phyloP scores from a whole-genome alignment of 2,329 filamentous ascomycete genomes.

The Bipolaris cookei region DNA sequence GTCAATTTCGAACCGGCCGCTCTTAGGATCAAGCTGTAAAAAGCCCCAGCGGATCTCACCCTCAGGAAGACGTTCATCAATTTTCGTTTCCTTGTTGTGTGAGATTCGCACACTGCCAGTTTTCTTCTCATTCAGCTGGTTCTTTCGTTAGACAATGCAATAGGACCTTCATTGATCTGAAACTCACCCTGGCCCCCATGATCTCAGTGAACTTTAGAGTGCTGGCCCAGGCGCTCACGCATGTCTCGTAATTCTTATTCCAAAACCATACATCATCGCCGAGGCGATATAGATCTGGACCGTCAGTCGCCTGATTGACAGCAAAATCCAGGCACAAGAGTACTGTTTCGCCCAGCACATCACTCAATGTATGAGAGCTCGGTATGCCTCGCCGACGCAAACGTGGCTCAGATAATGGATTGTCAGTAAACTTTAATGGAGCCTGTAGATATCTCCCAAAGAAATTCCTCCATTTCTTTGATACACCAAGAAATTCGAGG shows the following conservation, averaged over 20 bases:
- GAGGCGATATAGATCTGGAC: slow-evolving; percentile 54
- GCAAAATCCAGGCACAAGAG: slow-evolving; percentile 57
- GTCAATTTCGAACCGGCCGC: slow-evolving; percentile 43
- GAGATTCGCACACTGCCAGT: slow-evolving; percentile 52
- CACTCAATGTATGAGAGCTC: slow-evolving; percentile 55
- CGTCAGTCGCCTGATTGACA: slow-evolving; percentile 52
- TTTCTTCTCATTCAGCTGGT: slow-evolving; percentile 50
- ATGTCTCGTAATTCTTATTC: slow-evolving; percentile 52
- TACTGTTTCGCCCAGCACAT: slow-evolving; percentile 57
- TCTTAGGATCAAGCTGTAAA: slow-evolving; percentile 34
- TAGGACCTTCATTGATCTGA: not conserved
- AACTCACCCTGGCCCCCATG: slow-evolving; percentile 49
- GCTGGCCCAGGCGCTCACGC: slow-evolving; percentile 53
- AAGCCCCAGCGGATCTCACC: slow-evolving; percentile 46
- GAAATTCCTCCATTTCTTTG: slow-evolving; percentile 52
- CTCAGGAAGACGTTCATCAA: slow-evolving; percentile 35
- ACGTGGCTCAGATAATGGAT: slow-evolving; percentile 44
- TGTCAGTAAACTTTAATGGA: slow-evolving; percentile 53
- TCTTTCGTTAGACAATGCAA: not conserved
- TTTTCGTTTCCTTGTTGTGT: slow-evolving; percentile 3
- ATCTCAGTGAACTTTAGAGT: slow-evolving; percentile 53
- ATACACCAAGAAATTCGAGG: slow-evolving; percentile 55
- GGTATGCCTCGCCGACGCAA: slow-evolving; percentile 55
- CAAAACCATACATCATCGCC: slow-evolving; percentile 60
- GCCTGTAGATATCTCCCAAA: slow-evolving; percentile 56